A percentile compares a stretch with the other conserved stretches of the same genome.
phyloP scores from a whole-genome alignment of 106 monocot genomes.

The Apostasia ramifera region DNA sequence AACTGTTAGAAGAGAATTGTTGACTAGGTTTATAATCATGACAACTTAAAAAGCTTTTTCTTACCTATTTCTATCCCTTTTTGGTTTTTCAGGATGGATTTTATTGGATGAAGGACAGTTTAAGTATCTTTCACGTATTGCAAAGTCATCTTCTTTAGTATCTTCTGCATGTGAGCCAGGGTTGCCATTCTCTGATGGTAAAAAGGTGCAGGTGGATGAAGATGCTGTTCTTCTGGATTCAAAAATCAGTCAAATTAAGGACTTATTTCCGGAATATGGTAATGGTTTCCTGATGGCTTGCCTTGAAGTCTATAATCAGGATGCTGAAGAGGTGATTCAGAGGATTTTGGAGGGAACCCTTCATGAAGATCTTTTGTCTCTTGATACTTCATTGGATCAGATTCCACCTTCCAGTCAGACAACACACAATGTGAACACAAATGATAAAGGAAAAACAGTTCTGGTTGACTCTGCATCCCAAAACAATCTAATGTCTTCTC shows the following conservation, averaged over 20 bases:
- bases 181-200: conserved; percentile 5
- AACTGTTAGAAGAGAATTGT: too few species aligned
- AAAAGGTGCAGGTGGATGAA: conserved; percentile 37
- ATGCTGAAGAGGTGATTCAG: conserved; percentile 87
- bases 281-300: conserved; percentile 84
- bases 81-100: conserved; percentile 43
- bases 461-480: conserved; percentile 35
- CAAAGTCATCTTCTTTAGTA: conserved; percentile 7
- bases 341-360: conserved; percentile 92
- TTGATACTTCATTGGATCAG: conserved; percentile 64
- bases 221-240: conserved; percentile 70
- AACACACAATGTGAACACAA: conserved; percentile 10
- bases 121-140: conserved; percentile 24
- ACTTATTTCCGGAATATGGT: conserved; percentile 94
- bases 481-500: conserved; percentile 4
- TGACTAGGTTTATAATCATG: too few species aligned
- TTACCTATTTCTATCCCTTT: neutral
- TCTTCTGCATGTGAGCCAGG: conserved; percentile 3
- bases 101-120: conserved; percentile 51
- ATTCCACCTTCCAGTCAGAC: conserved; percentile 22
- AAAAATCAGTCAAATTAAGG: conserved; percentile 92
- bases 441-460: conserved; percentile 77
- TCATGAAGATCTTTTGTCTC: conserved; percentile 65
- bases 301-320: conserved; percentile 76
- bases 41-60: too few species aligned